Percentiles rank a stretch among this genome's conserved stretches.
These are phyloP conservation scores for Phycomyces blakesleeanus DNA, from an alignment of 192 early-diverging fungal genomes.

Conservation along the genomic window DNA sequence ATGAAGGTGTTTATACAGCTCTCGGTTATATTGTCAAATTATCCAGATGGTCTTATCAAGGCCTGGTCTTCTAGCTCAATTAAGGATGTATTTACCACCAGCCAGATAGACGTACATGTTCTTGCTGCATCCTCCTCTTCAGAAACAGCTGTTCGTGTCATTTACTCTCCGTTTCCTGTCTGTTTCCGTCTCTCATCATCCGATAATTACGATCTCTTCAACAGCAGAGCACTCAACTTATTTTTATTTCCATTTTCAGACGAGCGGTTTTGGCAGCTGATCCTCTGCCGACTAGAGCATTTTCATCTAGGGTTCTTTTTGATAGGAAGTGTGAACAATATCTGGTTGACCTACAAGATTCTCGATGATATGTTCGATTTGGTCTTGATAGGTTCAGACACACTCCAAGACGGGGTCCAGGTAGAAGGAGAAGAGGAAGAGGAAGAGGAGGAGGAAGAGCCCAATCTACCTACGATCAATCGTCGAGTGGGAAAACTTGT, in stretches of 20 bases:
- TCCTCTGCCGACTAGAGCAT: slow-evolving; percentile 49
- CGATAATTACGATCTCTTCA: slow-evolving; percentile 18
- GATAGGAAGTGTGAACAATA: slow-evolving; percentile 49
- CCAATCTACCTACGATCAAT: not conserved
- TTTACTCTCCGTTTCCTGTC: slow-evolving; percentile 37
- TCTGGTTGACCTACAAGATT: slow-evolving; percentile 49
- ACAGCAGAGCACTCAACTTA: slow-evolving; percentile 14
- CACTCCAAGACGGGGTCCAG: not conserved
- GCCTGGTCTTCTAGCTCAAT: slow-evolving; percentile 4
- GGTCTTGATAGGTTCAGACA: slow-evolving; percentile 32
- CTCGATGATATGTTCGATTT: slow-evolving; percentile 54
- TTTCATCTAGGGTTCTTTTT: slow-evolving; percentile 57
- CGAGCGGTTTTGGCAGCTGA: slow-evolving; percentile 41
- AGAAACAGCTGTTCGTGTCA: slow-evolving; percentile 1
- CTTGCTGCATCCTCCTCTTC: not conserved
- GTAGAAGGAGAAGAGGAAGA: not conserved
- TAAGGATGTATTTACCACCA: slow-evolving; percentile 9
- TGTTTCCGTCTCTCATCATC: slow-evolving; percentile 7
- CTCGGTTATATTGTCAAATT: slow-evolving; percentile 2
- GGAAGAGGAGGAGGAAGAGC: not conserved
- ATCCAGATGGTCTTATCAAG: slow-evolving; percentile 6
- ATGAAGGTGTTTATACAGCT: slow-evolving; percentile 34
- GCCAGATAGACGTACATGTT: not conserved
- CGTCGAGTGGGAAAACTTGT: slow-evolving; percentile 19
- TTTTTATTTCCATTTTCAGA: slow-evolving; percentile 45